Conservation (phyloP, 805 yeast species). For the Wickerhamiella kazuoi region DNA sequence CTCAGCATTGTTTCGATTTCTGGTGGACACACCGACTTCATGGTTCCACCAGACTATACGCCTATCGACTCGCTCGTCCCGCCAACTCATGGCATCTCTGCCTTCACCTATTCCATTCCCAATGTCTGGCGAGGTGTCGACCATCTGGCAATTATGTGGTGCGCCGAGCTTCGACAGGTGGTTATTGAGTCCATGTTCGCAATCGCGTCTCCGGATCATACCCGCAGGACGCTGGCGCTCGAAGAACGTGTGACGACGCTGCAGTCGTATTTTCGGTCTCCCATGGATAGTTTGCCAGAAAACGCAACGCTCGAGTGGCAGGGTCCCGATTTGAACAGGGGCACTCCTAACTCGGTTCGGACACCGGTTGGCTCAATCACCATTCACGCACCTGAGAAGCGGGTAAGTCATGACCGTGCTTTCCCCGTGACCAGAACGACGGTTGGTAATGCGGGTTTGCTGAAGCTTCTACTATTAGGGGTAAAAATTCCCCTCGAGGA, state of each 20-base stretch:
- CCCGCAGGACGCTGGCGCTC: conserved; percentile 32
- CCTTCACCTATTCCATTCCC: conserved; percentile 72
- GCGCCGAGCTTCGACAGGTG: conserved; percentile 61
- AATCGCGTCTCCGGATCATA: conserved; percentile 32
- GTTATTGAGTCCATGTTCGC: conserved; percentile 43
- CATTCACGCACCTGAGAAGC: not conserved
- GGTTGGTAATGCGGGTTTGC: not conserved
- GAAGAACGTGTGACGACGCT: conserved; percentile 33
- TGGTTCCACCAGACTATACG: conserved; percentile 83
- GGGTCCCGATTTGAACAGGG: not conserved
- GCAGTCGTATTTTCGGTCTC: conserved; percentile 3
- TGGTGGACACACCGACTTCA: conserved; percentile 66
- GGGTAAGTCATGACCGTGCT: no score
- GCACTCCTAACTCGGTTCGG: not conserved
- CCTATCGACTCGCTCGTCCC: conserved; percentile 58
- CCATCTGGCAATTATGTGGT: conserved; percentile 93
- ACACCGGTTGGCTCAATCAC: conserved; percentile 2
- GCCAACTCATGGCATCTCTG: conserved; percentile 57
- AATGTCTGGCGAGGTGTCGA: conserved; percentile 88
- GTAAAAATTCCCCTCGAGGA: conserved; percentile 3
- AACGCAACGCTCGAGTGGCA: conserved; percentile 1
- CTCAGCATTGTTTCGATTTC: conserved; percentile 70
- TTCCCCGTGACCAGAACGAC: conserved; percentile 1
- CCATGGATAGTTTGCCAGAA: conserved; percentile 2
- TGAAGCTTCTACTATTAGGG: conserved; percentile 1